Percentiles rank a stretch among this genome's conserved stretches.
These are phyloP conservation scores for Funneliformis geosporum DNA, from an alignment of 192 early-diverging fungal species.

Conservation along the genomic window DNA sequence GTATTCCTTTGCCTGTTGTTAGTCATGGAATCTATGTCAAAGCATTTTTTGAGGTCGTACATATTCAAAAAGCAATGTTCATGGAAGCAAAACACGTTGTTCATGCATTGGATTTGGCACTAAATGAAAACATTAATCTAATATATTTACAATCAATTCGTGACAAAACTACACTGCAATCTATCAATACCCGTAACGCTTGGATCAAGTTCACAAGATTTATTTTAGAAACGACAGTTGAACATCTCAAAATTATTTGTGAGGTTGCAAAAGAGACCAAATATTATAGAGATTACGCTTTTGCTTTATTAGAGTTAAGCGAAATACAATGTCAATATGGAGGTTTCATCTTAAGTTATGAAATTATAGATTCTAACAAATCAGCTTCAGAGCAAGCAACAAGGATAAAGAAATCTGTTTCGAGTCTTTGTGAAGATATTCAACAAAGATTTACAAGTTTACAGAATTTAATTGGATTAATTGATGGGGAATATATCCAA, in stretches of 20 bases:
- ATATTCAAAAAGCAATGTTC: not conserved
- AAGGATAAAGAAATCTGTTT: not conserved
- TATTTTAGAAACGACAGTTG: slow-evolving; percentile 2
- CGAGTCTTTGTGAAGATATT: not conserved
- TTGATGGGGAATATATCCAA: not conserved
- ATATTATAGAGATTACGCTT: not conserved
- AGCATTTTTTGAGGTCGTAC: not conserved
- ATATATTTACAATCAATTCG: not conserved
- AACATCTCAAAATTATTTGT: not conserved
- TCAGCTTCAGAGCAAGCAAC: not conserved
- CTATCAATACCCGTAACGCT: not conserved
- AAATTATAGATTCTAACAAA: not conserved
- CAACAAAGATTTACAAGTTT: not conserved
- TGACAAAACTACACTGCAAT: not conserved
- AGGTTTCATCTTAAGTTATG: not conserved
- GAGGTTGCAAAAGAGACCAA: slow-evolving; percentile 4
- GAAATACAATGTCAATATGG: slow-evolving; percentile 1
- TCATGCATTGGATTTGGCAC: not conserved
- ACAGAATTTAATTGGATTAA: not conserved
- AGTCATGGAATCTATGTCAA: not conserved
- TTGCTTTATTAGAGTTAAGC: not conserved
- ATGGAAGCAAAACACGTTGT: not conserved
- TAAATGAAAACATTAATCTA: not conserved
- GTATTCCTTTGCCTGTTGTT: not conserved
- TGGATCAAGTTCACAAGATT: slow-evolving; percentile 2